Conservation (phyloP, 176 grass and related monocot species). For the Tillandsia fasciculata region DNA sequence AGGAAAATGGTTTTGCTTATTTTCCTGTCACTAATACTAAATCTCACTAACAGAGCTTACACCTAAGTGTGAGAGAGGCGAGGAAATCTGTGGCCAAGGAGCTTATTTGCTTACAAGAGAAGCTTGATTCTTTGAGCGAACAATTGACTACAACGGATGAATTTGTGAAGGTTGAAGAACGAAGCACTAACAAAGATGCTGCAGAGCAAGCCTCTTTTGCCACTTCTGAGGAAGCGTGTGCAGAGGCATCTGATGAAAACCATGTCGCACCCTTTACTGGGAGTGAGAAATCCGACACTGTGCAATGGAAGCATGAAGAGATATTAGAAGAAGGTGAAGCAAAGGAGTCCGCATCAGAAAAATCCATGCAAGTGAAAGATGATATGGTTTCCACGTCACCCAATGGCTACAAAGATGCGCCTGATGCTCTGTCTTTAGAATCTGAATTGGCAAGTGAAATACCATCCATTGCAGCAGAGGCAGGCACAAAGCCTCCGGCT, state of each 20-base stretch:
- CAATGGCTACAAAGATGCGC: neutral
- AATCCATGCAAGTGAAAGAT: neutral
- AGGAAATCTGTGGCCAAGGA: slow-evolving; percentile 68
- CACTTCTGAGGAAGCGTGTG: slow-evolving; percentile 9
- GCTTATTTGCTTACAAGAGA: slow-evolving; percentile 61
- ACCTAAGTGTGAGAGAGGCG: slow-evolving; percentile 49
- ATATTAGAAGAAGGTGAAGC: neutral
- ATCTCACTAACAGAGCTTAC: slow-evolving; percentile 29
- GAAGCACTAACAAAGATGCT: neutral
- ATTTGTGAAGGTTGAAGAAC: slow-evolving; percentile 11
- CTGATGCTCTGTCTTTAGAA: slow-evolving; percentile 3
- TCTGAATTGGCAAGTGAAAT: neutral
- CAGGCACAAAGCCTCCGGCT: neutral
- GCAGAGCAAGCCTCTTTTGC: neutral
- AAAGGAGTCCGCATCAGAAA: neutral
- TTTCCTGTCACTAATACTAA: neutral
- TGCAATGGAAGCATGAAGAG: slow-evolving; percentile 19
- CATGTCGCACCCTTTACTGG: neutral
- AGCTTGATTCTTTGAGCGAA: slow-evolving; percentile 41
- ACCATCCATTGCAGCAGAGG: neutral
- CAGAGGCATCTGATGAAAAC: neutral
- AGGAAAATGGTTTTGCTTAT: neutral
- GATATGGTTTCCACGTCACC: neutral
- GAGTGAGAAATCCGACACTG: neutral
- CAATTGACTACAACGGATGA: slow-evolving; percentile 6